Base-by-base conservation (phyloP, 306 rosid species). In the Luffa aegyptiaca region DNA sequence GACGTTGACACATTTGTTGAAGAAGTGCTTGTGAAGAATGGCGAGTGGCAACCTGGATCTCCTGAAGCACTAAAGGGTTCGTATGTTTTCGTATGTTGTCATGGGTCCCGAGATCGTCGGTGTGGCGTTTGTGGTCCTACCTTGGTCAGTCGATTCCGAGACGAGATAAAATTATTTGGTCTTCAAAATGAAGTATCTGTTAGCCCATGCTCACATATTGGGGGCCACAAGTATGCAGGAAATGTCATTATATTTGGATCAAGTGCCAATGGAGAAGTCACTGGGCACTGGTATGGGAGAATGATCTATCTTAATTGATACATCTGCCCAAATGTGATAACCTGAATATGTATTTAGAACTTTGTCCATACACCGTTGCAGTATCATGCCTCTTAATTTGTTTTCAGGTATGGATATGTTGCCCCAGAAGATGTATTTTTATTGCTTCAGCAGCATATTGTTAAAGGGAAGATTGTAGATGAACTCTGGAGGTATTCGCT, bases 101-200 rank as follows among this genome's bases (percentile, higher is more conserved):
- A 94, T 83, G 95, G 93, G 17, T 92, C 97, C 63, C 86, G 93
- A 42, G 98, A 94, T 88, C 97, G 97, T 18, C 94, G 97, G 68
- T 92, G 98, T 70, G 98, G 98, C 44, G 91, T 91, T 70, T 94
- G 98, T 82, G 97, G 98, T 44, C 98, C 98, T 44, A 94, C 87
- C 61, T 84, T 94, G 84, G 82, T 94, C 81, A 83, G 77, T 83
- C 88, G 89, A 84, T 94, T 94, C 85, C 88, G 87, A 82, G 97
- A 91, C 44, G 98, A 91, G 84, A 86, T 91, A 80, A 94, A 91
- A 63, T 77, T 81, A 10, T 88, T 79, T 48, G 87, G 95, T 84
- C 97, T 94, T 45, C 91, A 86, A 59, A 88, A 86, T 66, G 90
- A 90, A 91, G 93, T 91, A 57, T 90, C 94, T 65, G 97, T 95